phyloP scores from a whole-genome alignment of 495 filamentous ascomycete genomes.

The Daldinia decipiens region DNA sequence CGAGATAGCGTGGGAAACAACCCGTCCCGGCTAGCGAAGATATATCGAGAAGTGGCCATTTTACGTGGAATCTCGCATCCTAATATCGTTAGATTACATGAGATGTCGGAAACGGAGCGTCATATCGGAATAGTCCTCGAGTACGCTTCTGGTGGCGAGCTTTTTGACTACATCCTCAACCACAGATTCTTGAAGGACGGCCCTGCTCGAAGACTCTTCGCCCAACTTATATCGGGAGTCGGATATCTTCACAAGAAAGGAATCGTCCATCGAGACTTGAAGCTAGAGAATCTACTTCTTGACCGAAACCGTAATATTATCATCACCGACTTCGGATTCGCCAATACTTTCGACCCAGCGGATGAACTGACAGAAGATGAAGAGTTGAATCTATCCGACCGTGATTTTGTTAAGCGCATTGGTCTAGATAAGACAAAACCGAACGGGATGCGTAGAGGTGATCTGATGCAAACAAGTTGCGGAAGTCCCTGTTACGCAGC shows the following conservation, averaged over 20 bases:
- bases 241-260: conserved; percentile 99
- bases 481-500: conserved; percentile 95
- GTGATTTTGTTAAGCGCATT: conserved; percentile 82
- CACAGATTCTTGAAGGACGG: conserved; percentile 96
- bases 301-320: conserved; percentile 99
- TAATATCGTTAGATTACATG: conserved; percentile 96
- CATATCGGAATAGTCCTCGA: conserved; percentile 98
- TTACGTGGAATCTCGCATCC: conserved; percentile 86
- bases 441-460: conserved; percentile 71
- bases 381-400: conserved; percentile 84
- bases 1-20: conserved; percentile 88
- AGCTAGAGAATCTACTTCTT: conserved; percentile 94
- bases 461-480: conserved; percentile 83
- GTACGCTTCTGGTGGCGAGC: conserved; percentile 95
- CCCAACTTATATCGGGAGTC: conserved; percentile 94
- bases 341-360: conserved; percentile 91
- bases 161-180: conserved; percentile 98
- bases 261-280: conserved; percentile 97
- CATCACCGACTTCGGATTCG: conserved; percentile 99
- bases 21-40: conserved; percentile 89
- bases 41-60: conserved; percentile 95
- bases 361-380: conserved; percentile 92
- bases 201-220: conserved; percentile 89
- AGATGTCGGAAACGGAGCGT: conserved; percentile 97
- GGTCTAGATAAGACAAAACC: conserved; percentile 72